Base-by-base conservation (phyloP, 306 rosid genomes). In the Glycine latifolia region DNA sequence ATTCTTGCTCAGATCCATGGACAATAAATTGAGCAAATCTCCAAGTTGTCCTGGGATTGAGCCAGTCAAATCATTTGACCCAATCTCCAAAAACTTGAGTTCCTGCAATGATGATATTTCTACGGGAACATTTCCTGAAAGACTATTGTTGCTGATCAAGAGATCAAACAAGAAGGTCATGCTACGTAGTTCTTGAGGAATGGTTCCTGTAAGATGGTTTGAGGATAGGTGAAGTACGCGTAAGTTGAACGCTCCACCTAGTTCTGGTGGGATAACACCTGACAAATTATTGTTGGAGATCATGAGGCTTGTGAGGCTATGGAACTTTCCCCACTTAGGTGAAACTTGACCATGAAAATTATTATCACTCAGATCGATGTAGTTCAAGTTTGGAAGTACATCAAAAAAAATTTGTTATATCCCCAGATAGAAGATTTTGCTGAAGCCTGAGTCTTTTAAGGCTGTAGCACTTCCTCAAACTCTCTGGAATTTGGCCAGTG, bases 161-260 rank as follows among this genome's bases (percentile, higher is more conserved):
- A 58, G 33, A 58, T 58, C 63, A 58, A 58, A 15, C 33, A 58
- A 17, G 63, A 3, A 3, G 63, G 35, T 3, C 63, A 58, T 7
- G 4, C 15, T 16, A 8, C 11, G 6, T 17, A 58, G 15, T 6
- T 58, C 63, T 16, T 1, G 35, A 1, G 63, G 63, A 16, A 58
- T 58, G 12, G 3, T 58, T 58, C 63, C 63, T 7, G 63, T 58
- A 58, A 58, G 35, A 58, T 63, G 2, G 67, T n/a, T 20, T 73
- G 69, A 67, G 87, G 84, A 71, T 20, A 3, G 81, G 76, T 87
- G 61, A 46, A 81, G 86, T 8, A 49, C 62, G 1, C 5, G 53
- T 11, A 87, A 65, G 2, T 35, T n/a, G 12, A 61, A 33, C 10
- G 52, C 50, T 33, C 66, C 33, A 10, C 72, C 39, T 61, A 76